A percentile compares a stretch with the other conserved stretches of the same genome.
These are phyloP conservation scores for Shiraia bambusicola DNA, from an alignment of 2,329 filamentous ascomycete genomes.

Conservation along the genomic window DNA sequence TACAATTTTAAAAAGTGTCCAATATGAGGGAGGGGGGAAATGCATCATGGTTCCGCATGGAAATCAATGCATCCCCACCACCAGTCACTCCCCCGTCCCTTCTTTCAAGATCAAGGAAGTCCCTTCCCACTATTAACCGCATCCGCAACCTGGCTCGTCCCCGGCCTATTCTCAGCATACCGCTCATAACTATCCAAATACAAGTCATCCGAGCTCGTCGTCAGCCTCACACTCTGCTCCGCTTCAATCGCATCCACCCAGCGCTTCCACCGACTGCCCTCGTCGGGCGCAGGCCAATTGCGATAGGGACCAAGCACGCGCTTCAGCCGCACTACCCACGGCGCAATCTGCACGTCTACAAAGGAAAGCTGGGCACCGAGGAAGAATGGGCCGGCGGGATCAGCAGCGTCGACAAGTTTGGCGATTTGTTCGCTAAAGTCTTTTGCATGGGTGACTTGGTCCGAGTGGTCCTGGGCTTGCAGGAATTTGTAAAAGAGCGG, in stretches of 20 bases:
- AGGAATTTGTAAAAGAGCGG: conserved; percentile 75
- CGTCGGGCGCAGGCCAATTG: conserved; percentile 65
- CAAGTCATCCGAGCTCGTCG: conserved; percentile 65
- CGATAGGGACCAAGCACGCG: conserved; percentile 65
- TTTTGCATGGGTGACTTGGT: conserved; percentile 60
- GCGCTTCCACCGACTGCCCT: conserved; percentile 64
- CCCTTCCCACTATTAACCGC: conserved; percentile 60
- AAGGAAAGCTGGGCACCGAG: conserved; percentile 59
- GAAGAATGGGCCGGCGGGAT: conserved; percentile 69
- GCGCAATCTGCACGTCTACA: conserved; percentile 74
- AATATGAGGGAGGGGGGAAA: too few relatives aligned
- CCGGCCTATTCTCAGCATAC: conserved; percentile 63
- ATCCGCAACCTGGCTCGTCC: conserved; percentile 60
- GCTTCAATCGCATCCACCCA: conserved; percentile 72
- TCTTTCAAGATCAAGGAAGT: conserved; percentile 54
- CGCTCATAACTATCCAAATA: conserved; percentile 69
- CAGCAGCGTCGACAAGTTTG: conserved; percentile 59
- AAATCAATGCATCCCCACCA: not conserved
- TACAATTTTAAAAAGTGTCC: too few relatives aligned
- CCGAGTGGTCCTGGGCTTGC: conserved; percentile 61
- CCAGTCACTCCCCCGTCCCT: too few relatives aligned
- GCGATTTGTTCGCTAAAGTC: conserved; percentile 67
- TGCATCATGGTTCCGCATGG: too few relatives aligned
- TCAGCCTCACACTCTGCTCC: conserved; percentile 64
- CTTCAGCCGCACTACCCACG: conserved; percentile 70